Evolutionary conservation across 768 basidiomycete genomes (phyloP).

Genomic region (Pluteus cervinus): DNA sequence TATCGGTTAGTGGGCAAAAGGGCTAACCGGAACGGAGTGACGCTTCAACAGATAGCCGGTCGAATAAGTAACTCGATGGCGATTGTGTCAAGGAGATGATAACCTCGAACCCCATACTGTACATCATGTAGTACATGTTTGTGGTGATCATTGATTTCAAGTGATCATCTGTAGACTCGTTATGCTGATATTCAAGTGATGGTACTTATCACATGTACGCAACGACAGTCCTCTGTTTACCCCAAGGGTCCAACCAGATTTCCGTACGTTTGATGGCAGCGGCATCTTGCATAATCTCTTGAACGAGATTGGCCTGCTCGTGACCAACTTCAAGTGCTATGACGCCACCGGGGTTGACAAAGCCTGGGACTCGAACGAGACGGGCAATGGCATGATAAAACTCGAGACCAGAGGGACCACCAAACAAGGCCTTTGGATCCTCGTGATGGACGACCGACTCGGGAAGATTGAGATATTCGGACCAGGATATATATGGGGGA

Average conservation of each 20-base stretch:
- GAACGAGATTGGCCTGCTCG: conserved; percentile 61
- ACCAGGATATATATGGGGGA: conserved; percentile 77
- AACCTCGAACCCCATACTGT: no score
- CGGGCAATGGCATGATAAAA: conserved; percentile 69
- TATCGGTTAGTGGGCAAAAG: no score
- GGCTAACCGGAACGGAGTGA: no score
- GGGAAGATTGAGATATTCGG: conserved; percentile 58
- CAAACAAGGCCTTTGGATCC: conserved; percentile 76
- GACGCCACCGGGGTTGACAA: conserved; percentile 47
- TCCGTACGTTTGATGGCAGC: conserved; percentile 43
- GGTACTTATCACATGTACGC: no score
- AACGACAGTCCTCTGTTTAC: conserved; percentile 65
- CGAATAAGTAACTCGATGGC: no score
- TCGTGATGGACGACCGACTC: conserved; percentile 73
- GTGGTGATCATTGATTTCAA: no score
- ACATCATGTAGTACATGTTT: no score
- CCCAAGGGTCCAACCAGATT: conserved; percentile 81
- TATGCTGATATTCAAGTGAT: no score
- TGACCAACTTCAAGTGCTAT: conserved; percentile 80
- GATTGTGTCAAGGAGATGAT: no score
- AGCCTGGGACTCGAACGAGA: conserved; percentile 42
- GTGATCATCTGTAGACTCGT: no score
- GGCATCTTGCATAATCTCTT: conserved; percentile 45
- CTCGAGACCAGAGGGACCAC: conserved; percentile 56
- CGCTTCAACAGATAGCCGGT: no score